Conservation (phyloP, 1,284 basidiomycete genomes). For the Hypsizygus ulmarius region DNA sequence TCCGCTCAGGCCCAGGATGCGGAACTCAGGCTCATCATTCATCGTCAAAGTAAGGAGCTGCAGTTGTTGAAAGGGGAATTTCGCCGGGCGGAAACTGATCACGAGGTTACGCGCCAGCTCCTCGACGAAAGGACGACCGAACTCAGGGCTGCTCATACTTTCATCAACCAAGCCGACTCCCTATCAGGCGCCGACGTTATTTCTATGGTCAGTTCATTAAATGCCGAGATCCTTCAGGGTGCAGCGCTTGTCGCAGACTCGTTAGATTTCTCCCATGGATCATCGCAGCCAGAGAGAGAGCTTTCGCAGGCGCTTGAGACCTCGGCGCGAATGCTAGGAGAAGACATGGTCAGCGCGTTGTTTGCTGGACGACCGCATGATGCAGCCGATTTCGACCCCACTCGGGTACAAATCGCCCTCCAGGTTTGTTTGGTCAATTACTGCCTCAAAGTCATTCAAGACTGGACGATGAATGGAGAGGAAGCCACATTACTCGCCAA, state of each 20-base stretch:
- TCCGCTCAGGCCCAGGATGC: too few species aligned
- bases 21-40: too few species aligned
- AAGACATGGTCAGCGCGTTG: not conserved
- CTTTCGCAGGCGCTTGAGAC: not conserved
- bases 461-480: constrained; percentile 7
- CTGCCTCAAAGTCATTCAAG: constrained; percentile 6
- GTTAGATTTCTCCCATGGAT: constrained; percentile 1
- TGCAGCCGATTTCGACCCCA: constrained; percentile 2
- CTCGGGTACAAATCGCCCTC: constrained; percentile 14
- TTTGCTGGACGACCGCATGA: not conserved
- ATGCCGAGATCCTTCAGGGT: constrained; percentile 18
- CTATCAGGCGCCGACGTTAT: constrained; percentile 18
- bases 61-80: not conserved
- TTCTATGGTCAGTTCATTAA: constrained; percentile 14
- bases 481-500: constrained; percentile 4
- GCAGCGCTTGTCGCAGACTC: constrained; percentile 19
- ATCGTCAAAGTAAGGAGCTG: too few species aligned
- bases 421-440: constrained; percentile 14
- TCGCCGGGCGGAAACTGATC: not conserved
- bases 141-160: constrained; percentile 12
- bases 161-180: constrained; percentile 15
- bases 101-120: not conserved
- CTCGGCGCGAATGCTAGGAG: constrained; percentile 2
- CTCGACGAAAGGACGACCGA: constrained; percentile 15
- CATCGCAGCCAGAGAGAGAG: not conserved